Evolutionary conservation across 768 basidiomycete species (phyloP).

Genomic region (Gymnopilus junonius): DNA sequence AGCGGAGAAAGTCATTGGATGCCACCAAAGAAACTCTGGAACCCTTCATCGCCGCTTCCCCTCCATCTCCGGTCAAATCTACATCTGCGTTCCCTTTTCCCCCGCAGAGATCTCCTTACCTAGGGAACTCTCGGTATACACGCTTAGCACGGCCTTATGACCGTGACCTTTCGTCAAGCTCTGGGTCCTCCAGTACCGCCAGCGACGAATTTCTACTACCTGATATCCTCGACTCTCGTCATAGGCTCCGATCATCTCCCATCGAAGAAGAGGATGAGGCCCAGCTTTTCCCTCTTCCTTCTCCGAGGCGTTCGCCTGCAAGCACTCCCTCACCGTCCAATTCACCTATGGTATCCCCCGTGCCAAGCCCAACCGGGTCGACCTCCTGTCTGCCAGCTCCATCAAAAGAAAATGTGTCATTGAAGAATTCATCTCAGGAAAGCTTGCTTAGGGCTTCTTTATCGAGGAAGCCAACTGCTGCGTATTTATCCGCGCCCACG

Average conservation of each 20-base stretch:
- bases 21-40: not conserved
- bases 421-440: conserved; percentile 23
- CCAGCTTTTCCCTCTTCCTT: conserved; percentile 56
- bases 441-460: conserved; percentile 22
- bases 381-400: conserved; percentile 25
- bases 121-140: conserved; percentile 12
- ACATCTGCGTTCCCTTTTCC: conserved; percentile 7
- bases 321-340: conserved; percentile 33
- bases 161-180: conserved; percentile 13
- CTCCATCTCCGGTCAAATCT: conserved; percentile 11
- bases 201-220: conserved; percentile 11
- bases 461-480: conserved; percentile 14
- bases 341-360: conserved; percentile 30
- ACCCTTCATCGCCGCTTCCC: conserved; percentile 9
- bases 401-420: conserved; percentile 25
- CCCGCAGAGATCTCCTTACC: conserved; percentile 20
- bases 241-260: conserved; percentile 34
- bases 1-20: conserved; percentile 53
- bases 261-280: conserved; percentile 62
- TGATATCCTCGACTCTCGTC: conserved; percentile 15
- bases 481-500: not conserved
- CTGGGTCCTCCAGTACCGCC: conserved; percentile 10
- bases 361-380: conserved; percentile 39
- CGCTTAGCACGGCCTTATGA: conserved; percentile 10
- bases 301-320: conserved; percentile 55